A percentile compares a stretch with the other conserved stretches of the same genome.
These are phyloP conservation scores for Acanthamoeba healyi DNA, from an alignment of 208 protist species.

Conservation along the genomic window DNA sequence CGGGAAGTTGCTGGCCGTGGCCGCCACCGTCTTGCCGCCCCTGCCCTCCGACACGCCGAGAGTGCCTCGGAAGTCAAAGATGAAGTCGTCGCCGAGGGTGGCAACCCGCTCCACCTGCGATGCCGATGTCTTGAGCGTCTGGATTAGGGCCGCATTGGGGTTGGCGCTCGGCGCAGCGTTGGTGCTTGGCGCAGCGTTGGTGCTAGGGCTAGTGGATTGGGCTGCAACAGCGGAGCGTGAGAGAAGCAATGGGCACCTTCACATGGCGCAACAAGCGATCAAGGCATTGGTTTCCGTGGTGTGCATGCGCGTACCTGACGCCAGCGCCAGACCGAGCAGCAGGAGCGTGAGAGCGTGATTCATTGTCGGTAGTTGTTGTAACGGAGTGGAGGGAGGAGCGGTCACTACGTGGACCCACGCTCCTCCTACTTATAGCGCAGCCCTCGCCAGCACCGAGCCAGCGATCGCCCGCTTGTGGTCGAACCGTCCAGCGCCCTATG, in stretches of 20 bases:
- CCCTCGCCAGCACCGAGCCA: no score
- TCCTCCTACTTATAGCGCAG: no score
- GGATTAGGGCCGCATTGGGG: not conserved
- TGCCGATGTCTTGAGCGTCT: not conserved
- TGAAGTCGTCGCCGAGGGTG: not conserved
- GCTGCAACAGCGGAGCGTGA: not conserved
- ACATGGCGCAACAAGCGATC: no score
- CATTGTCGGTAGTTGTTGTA: no score
- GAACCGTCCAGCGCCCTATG: no score
- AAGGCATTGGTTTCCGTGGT: no score
- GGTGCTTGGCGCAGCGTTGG: not conserved
- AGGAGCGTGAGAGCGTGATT: not conserved
- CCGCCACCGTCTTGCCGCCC: slow-evolving; percentile 56
- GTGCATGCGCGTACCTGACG: not conserved
- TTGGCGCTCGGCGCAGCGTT: not conserved
- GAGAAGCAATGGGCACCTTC: not conserved
- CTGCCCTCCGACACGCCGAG: not conserved
- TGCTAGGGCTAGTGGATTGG: not conserved
- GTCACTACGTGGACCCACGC: no score
- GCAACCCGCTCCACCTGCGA: not conserved
- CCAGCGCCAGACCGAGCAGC: not conserved
- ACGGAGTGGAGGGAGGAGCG: not conserved
- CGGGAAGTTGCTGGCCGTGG: slow-evolving; percentile 6
- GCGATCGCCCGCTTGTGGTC: no score
- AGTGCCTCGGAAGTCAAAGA: slow-evolving; percentile 33